Evolutionary conservation across 2,329 filamentous ascomycete species (phyloP).

Genomic region (Cladosporium sp.): DNA sequence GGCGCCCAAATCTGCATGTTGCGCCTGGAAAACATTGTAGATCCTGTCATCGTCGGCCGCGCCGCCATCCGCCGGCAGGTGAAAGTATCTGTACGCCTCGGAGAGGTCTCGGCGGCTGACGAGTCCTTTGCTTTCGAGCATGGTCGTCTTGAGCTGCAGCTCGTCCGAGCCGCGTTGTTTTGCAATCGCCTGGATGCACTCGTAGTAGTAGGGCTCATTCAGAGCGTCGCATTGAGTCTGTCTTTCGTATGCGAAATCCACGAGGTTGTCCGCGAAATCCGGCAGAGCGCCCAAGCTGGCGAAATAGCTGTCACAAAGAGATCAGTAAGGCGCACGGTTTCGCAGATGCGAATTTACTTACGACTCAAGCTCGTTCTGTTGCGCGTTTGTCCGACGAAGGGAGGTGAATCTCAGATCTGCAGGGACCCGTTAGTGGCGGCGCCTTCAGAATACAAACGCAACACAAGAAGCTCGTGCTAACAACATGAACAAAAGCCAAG

Average conservation of each 20-base stretch:
- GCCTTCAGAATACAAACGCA: not conserved
- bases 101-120: constrained; percentile 59
- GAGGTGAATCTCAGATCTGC: constrained; percentile 18
- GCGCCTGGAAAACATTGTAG: constrained; percentile 62
- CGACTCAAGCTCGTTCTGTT: not conserved
- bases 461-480: not conserved
- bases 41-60: constrained; percentile 61
- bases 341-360: not conserved
- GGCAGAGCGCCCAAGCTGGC: constrained; percentile 63
- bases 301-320: constrained; percentile 39
- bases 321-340: constrained; percentile 24
- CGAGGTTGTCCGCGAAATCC: constrained; percentile 63
- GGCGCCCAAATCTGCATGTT: constrained; percentile 57
- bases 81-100: constrained; percentile 62
- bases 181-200: constrained; percentile 64
- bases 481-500: not conserved
- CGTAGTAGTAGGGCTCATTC: constrained; percentile 63
- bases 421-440: constrained; percentile 26
- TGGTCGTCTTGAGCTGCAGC: constrained; percentile 60
- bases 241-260: constrained; percentile 64
- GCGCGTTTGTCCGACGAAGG: constrained; percentile 15
- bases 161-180: constrained; percentile 57
- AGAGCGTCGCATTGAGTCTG: constrained; percentile 59
- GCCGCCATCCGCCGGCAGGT: constrained; percentile 51
- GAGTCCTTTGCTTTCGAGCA: constrained; percentile 60